Evolutionary conservation across 805 yeast species (phyloP), one percentile per base, ranked within the genome.

Genomic region (Starmerella potacharoeniae): DNA sequence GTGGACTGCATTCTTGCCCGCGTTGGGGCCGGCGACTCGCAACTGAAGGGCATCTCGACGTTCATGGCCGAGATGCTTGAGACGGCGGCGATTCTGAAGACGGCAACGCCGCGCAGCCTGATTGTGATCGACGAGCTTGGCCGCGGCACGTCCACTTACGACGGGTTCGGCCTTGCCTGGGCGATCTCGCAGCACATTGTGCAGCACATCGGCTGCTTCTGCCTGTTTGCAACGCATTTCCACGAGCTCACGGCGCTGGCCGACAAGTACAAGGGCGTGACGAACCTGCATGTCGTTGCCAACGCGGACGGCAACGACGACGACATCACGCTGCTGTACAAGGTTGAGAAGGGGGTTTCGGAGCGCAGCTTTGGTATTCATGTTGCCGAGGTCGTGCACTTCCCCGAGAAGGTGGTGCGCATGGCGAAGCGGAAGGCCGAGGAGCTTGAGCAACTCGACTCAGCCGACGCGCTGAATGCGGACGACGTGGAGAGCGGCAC

Each of bases 21-120:
- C 66, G 96, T 93, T n/a, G 98, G 98, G 10, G 97, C 98, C 2
- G 95, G 97, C 11, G 98, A 93, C 68, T 91, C 97, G 0, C 98
- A 93, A 70, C 75, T 93, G 65, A 90, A 91, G 69, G 98, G 98
- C 30, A 87, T 93, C 33, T 90, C 97, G 0, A 93, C 98, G 0
- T 93, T 93, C 64, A 86, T 86, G 86, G 86, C 95, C 31, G 99
- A 93, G 69, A 89, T 93, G 97, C 74, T 88, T 52, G 98, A 93
- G 65, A 87, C 96, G 52, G 83, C 96, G 0, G 80, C 91, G 2
- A 91, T 93, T 60, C 74, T 93, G 55, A 81, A 85, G 57, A 79
- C 86, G 7, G 90, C 95, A 1, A 82, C 93, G 0, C 69, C 74
- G 34, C 83, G 85, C 58, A 88, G 96, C 6, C 75, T 93, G 55